These are phyloP conservation scores for Coniochaeta sp. DNA, from an alignment of 2,329 filamentous ascomycete species.

Conservation along the genomic window DNA sequence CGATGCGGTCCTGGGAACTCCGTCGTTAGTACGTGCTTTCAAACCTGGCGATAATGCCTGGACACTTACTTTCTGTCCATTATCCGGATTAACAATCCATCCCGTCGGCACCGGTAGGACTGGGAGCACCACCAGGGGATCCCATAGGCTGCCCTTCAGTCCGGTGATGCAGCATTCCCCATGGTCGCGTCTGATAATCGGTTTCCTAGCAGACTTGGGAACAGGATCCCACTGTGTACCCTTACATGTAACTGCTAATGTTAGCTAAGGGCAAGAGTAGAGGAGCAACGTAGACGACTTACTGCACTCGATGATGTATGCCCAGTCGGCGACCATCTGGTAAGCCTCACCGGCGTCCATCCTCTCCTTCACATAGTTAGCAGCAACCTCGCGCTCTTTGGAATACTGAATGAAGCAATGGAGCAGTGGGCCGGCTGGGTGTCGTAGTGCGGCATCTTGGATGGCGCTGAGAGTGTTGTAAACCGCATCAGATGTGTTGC, in stretches of 20 bases:
- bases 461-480: no score
- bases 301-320: neutral
- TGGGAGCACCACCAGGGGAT: neutral
- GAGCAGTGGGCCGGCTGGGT: constrained; percentile 6
- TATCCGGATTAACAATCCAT: no score
- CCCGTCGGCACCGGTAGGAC: neutral
- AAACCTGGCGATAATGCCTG: no score
- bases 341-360: neutral
- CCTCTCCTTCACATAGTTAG: neutral
- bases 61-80: no score
- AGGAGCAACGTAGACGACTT: neutral
- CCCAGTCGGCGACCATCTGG: neutral
- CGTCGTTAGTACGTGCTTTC: no score
- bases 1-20: no score
- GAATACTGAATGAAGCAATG: constrained; percentile 7
- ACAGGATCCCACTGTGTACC: no score
- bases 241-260: no score
- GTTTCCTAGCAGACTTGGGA: no score
- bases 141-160: neutral
- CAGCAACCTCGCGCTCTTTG: constrained; percentile 3
- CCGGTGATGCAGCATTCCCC: neutral
- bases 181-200: neutral
- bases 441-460: constrained; percentile 4
- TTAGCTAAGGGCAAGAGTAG: no score
- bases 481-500: no score